Base-by-base conservation (phyloP, 768 basidiomycete species). In the Pisolithus sp. region DNA sequence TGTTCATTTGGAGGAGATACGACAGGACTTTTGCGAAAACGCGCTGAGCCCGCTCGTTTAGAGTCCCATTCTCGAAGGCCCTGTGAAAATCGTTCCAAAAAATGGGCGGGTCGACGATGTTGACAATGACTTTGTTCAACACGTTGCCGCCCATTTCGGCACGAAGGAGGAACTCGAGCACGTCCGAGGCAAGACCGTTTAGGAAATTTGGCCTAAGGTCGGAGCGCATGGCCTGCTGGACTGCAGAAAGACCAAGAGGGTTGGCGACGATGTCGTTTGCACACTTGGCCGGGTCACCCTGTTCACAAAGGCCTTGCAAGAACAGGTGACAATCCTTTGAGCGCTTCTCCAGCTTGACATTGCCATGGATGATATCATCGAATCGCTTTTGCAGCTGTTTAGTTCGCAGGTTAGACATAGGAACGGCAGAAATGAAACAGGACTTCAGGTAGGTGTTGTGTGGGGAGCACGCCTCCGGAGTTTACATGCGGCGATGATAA, bases 1-100 rank as follows among this genome's bases (percentile, higher is more conserved):
- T 64, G 1, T 76, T 68, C 23, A 79, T 65, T n/a, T 58, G 61
- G 17, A 77, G 57, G 23, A 83, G 72, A 49, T 78, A 68, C n/a
- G 73, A 65, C 4, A 84, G 70, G n/a, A 82, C 66, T 71, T 71
- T 75, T 0, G 72, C 76, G 53, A 81, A 78, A 9, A 61, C 61
- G 20, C 41, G 48, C 53, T 78, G 70, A 0, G 68, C 73, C 7
- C 61, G 46, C 18, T 69, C 63, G 42, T 64, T 51, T 18, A 79
- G 60, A 5, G 59, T 55, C 15, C 65, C 63, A n/a, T 57, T 61
- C 28, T 67, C 58, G 30, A 75, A 77, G 15, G 71, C 72, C 8
- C 60, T 47, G 2, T 58, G 53, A 50, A 75, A 74, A 5, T 62
- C 57, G 41, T 49, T 56, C 78, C 77, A 82, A 56, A 81, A 81